Base-by-base conservation (phyloP, 2,329 filamentous ascomycete genomes). In the Penicillium sp. region DNA sequence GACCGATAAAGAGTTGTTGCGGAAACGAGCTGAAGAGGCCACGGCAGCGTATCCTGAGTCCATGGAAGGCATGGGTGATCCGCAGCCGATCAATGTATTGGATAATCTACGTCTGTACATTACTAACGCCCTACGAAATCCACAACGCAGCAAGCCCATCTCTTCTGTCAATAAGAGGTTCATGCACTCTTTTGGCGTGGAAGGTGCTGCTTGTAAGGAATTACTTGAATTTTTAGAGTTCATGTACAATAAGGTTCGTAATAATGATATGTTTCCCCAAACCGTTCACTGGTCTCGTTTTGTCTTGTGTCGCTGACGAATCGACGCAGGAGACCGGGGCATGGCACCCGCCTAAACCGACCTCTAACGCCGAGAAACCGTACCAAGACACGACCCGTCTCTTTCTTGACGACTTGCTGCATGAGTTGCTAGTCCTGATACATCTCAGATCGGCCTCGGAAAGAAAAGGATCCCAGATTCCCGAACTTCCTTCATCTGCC, bases 111-210 rank as follows among this genome's bases (percentile, higher is more conserved):
- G 81, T 55, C 78, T 78, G 47, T 90, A 89, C 68, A 74, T 89
- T 51, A 76, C 68, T 10, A 87, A 90, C 72, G 79, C 84, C 9
- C 71, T 86, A 55, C 77, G 79, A 44, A 75, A 81, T 21, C 70
- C 73, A 7, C 77, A 80, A 47, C 79, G 78, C 35, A 82, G 79
- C 64, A 80, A 81, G 62, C 72, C 77, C 44, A 86, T 89, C 63
- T 81, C 82, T 6, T 75, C 81, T 8, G 72, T 81, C 17, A 89
- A 90, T 67, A 86, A 87, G 68, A 82, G 83, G 56, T 90, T 88
- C 63, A 77, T 84, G 65, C 78, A 84, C 60, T 82, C 82, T 2
- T 88, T 89, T 69, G 86, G 85, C 10, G 75, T 81, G 42, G 84
- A 87, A 43, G 78, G 78, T 36, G 64, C 55, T 39, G 70, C 77